Evolutionary conservation across 139 green algal genomes (phyloP).

Genomic region (Chlamydomonas eustigma): DNA sequence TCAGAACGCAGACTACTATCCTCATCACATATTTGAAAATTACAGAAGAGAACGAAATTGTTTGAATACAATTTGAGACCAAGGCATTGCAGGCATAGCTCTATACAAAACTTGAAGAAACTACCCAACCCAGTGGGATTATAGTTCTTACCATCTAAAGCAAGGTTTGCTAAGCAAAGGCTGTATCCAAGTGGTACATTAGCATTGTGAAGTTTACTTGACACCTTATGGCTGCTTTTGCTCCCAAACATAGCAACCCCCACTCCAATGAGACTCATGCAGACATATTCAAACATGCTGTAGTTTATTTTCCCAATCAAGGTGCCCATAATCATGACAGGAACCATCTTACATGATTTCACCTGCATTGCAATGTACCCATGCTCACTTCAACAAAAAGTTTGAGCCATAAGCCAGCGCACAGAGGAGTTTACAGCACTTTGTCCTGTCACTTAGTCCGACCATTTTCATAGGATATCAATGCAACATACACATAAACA

Average conservation of each 20-base stretch:
- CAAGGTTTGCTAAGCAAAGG: slow-evolving; percentile 87
- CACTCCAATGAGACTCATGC: slow-evolving; percentile 76
- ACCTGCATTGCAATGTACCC: slow-evolving; percentile 46
- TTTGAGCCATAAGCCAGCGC: neutral
- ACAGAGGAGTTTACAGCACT: neutral
- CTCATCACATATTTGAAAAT: too few species aligned
- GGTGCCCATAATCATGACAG: slow-evolving; percentile 91
- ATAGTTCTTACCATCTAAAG: slow-evolving; percentile 64
- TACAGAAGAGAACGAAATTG: too few species aligned
- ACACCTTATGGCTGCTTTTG: slow-evolving; percentile 58
- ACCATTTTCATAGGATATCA: too few species aligned
- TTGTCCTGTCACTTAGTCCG: neutral
- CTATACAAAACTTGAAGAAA: too few species aligned
- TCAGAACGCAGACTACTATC: too few species aligned
- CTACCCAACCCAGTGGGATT: neutral
- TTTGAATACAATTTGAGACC: too few species aligned
- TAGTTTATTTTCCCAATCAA: slow-evolving; percentile 84
- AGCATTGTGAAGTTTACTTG: slow-evolving; percentile 65
- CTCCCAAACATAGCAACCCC: slow-evolving; percentile 74
- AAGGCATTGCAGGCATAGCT: too few species aligned
- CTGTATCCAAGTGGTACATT: slow-evolving; percentile 76
- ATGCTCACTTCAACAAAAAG: neutral
- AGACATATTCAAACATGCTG: slow-evolving; percentile 79
- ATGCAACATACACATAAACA: too few species aligned
- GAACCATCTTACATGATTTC: slow-evolving; percentile 97